Conservation (phyloP, 1,284 basidiomycete species). For the Lentinus polychrous region DNA sequence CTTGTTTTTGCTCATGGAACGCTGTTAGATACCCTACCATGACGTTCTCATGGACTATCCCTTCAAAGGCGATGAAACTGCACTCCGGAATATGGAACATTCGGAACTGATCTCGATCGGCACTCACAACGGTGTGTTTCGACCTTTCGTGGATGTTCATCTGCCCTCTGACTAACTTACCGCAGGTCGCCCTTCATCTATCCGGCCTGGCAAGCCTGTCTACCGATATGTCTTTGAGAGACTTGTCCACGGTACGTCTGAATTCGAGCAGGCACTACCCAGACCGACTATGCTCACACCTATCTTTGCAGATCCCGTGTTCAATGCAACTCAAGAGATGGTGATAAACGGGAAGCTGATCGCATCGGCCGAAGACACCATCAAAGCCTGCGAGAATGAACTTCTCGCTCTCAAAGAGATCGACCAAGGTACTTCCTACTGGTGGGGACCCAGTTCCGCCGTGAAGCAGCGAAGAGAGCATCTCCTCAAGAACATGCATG, state of each 20-base stretch:
- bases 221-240: conserved; percentile 81
- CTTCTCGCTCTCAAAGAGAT: conserved; percentile 63
- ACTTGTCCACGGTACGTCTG: conserved; percentile 63
- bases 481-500: conserved; percentile 70
- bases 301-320: conserved; percentile 57
- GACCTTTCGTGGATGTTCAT: not conserved
- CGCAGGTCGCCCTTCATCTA: conserved; percentile 77
- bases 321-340: conserved; percentile 80
- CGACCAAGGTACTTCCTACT: conserved; percentile 35
- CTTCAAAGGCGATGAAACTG: conserved; percentile 86
- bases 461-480: conserved; percentile 61
- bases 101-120: conserved; percentile 82
- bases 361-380: conserved; percentile 53
- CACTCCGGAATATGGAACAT: conserved; percentile 83
- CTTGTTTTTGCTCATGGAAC: too few relatives aligned
- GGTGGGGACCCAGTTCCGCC: conserved; percentile 45
- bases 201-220: conserved; percentile 88
- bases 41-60: conserved; percentile 79
- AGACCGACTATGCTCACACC: too few relatives aligned
- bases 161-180: not conserved
- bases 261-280: not conserved
- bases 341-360: conserved; percentile 73
- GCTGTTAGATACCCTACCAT: conserved; percentile 68
- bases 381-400: conserved; percentile 75
- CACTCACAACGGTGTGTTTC: conserved; percentile 58